A percentile compares a stretch with the other conserved stretches of the same genome.
phyloP scores from a whole-genome alignment of 192 early-diverging fungal species.

The Linnemannia hyalina region DNA sequence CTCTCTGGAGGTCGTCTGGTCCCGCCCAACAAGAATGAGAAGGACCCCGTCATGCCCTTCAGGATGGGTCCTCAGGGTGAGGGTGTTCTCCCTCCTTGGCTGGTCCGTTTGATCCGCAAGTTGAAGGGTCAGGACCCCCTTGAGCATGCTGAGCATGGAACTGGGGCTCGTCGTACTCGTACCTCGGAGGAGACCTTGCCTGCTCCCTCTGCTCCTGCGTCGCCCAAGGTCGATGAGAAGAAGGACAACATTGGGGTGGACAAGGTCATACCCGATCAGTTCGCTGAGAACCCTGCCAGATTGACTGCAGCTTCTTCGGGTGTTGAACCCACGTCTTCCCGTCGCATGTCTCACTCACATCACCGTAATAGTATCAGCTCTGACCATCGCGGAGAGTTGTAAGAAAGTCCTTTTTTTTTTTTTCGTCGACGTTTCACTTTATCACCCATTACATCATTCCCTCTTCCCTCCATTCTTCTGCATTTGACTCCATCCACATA shows the following conservation, averaged over 20 bases:
- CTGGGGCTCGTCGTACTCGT: not conserved
- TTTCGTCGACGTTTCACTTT: not conserved
- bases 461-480: not conserved
- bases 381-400: conserved; percentile 9
- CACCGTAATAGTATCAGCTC: conserved; percentile 36
- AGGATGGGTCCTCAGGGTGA: conserved; percentile 53
- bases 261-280: conserved; percentile 17
- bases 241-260: conserved; percentile 11
- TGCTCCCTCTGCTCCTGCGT: not conserved
- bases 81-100: conserved; percentile 50
- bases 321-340: conserved; percentile 7
- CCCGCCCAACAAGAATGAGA: conserved; percentile 53
- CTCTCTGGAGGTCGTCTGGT: conserved; percentile 66
- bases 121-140: conserved; percentile 39
- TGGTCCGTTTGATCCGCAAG: conserved; percentile 45
- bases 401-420: not conserved
- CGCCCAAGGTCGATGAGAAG: not conserved
- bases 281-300: conserved; percentile 1
- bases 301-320: conserved; percentile 18
- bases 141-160: conserved; percentile 39
- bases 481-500: not conserved
- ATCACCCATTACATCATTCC: not conserved
- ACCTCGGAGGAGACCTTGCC: conserved; percentile 37
- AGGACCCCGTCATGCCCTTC: conserved; percentile 51
- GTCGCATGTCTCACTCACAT: conserved; percentile 18